These are phyloP conservation scores for Acacia melanoxylon DNA, from an alignment of 306 rosid genomes.

Conservation along the genomic window DNA sequence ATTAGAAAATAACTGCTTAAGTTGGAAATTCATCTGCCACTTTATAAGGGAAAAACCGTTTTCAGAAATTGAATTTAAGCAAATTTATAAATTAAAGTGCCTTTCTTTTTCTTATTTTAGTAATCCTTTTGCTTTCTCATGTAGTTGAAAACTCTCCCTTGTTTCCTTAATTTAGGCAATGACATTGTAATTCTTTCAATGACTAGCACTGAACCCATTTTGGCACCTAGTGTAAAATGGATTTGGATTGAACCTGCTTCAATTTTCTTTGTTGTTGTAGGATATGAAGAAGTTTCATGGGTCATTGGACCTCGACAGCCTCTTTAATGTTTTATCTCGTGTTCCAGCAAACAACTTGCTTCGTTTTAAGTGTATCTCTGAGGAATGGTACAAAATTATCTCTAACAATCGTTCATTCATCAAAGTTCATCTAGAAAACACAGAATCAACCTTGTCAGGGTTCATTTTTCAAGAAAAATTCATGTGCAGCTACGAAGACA, in stretches of 20 bases:
- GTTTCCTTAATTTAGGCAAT: background rate
- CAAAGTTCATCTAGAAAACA: slow-evolving; percentile 40
- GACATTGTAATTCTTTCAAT: no score
- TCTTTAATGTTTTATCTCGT: slow-evolving; percentile 41
- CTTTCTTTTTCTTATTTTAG: background rate
- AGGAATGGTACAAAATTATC: slow-evolving; percentile 44
- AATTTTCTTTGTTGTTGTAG: slow-evolving; percentile 16
- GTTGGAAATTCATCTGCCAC: background rate
- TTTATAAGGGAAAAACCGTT: background rate
- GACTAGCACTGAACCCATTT: background rate
- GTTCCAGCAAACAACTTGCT: slow-evolving; percentile 42
- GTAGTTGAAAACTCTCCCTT: background rate
- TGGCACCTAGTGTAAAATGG: background rate
- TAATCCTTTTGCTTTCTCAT: background rate
- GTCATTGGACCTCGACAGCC: slow-evolving; percentile 29
- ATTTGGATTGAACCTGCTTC: background rate
- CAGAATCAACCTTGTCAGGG: slow-evolving; percentile 32
- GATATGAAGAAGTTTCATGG: slow-evolving; percentile 30
- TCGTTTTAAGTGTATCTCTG: slow-evolving; percentile 44
- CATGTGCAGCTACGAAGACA: slow-evolving; percentile 36
- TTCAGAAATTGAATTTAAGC: background rate
- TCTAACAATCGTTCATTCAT: slow-evolving; percentile 43
- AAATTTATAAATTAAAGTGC: background rate
- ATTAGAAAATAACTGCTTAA: background rate
- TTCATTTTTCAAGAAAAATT: slow-evolving; percentile 55